These are phyloP conservation scores for Verticillium alfalfae DNA, from an alignment of 2,329 filamentous ascomycete genomes.

Conservation along the genomic window DNA sequence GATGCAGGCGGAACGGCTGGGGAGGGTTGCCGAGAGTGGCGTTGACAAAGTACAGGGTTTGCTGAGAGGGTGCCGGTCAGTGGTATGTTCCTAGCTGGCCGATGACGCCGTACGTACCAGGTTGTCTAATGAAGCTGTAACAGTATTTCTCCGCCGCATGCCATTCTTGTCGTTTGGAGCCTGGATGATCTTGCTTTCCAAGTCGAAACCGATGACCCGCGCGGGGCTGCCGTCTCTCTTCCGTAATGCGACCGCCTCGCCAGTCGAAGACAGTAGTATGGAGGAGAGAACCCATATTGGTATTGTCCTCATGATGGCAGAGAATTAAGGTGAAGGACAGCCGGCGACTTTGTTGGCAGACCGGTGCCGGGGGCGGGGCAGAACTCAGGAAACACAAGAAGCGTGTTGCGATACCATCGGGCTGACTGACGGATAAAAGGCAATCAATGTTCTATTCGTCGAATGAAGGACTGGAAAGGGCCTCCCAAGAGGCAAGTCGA, in stretches of 20 bases:
- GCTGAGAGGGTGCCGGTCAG: constrained; percentile 23
- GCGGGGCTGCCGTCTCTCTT: constrained; percentile 24
- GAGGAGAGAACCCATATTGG: constrained; percentile 21
- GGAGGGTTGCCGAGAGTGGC: constrained; percentile 57
- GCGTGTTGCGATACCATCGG: background rate
- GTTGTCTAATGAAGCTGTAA: constrained; percentile 48
- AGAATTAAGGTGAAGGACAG: background rate
- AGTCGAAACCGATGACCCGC: constrained; percentile 39
- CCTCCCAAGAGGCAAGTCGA: background rate
- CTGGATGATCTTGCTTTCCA: constrained; percentile 27
- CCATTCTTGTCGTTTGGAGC: constrained; percentile 9
- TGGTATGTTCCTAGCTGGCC: background rate
- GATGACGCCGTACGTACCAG: constrained; percentile 33
- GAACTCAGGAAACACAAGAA: background rate
- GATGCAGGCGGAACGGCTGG: constrained; percentile 50
- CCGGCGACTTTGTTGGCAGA: background rate
- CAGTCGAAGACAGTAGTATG: constrained; percentile 18
- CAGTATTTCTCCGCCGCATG: constrained; percentile 32
- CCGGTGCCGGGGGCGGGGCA: constrained; percentile 2
- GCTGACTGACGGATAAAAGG: background rate
- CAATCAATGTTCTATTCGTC: background rate
- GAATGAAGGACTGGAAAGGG: background rate
- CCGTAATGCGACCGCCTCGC: constrained; percentile 17
- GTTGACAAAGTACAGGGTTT: constrained; percentile 62
- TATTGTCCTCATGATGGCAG: constrained; percentile 27